These are phyloP conservation scores for Thalia dealbata DNA, from an alignment of 176 grass and related monocot species.

Conservation along the genomic window DNA sequence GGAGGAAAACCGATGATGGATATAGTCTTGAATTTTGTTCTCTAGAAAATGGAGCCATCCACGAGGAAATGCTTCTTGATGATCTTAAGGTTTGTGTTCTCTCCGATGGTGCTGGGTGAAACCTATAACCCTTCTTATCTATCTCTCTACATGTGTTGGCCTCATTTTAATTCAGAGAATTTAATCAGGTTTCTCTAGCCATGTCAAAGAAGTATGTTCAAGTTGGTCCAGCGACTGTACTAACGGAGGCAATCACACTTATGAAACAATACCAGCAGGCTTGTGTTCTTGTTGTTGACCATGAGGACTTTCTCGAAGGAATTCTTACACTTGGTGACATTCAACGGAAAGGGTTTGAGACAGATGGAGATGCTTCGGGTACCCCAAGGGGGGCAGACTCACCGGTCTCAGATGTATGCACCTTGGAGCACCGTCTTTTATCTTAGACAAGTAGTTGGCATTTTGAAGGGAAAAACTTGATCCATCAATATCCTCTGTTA, in stretches of 20 bases:
- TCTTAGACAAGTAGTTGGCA: neutral
- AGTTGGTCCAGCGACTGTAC: slow-evolving; percentile 43
- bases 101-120: neutral
- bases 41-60: slow-evolving; percentile 45
- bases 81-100: slow-evolving; percentile 73
- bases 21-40: slow-evolving; percentile 60
- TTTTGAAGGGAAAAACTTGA: neutral
- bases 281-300: slow-evolving; percentile 84
- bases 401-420: slow-evolving; percentile 34
- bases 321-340: slow-evolving; percentile 80
- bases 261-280: slow-evolving; percentile 83
- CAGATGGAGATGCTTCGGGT: slow-evolving; percentile 23
- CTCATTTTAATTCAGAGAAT: neutral
- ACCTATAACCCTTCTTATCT: neutral
- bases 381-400: slow-evolving; percentile 28
- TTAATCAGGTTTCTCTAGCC: slow-evolving; percentile 70
- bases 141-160: neutral
- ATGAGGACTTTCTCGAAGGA: slow-evolving; percentile 94
- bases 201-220: slow-evolving; percentile 79
- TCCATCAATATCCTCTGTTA: neutral
- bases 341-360: slow-evolving; percentile 49
- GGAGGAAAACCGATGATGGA: slow-evolving; percentile 31
- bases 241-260: slow-evolving; percentile 57
- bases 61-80: slow-evolving; percentile 82
- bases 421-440: slow-evolving; percentile 5